Base-by-base conservation (phyloP, 805 yeast species). In the Monosporozyma aerobia region DNA sequence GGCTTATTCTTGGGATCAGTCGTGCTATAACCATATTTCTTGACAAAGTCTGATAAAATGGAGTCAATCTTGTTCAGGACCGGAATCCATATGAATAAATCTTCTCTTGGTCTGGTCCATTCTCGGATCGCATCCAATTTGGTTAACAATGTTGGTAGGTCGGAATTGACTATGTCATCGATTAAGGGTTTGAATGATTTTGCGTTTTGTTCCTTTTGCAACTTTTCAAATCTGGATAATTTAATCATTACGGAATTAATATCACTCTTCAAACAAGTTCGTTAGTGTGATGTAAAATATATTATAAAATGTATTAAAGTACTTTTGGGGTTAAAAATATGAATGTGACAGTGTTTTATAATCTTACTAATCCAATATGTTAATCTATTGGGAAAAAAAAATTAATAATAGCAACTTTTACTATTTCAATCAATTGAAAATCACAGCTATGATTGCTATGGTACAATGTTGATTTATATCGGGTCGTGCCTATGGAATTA, bases 21-120 rank as follows among this genome's bases (percentile, higher is more conserved):
- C 5, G 63, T 54, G 10, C 56, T 54, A 49, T 68, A 66, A 2
- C 57, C 51, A 60, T 87, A 85, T 55, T 79, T 79, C 7, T 69
- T 69, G 14, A 85, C 77, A 23, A 77, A 70, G 3, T 61, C 59
- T 50, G 81, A 85, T 51, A 87, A 70, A 6, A 87, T 75, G 11
- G 73, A 76, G 63, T 90, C 97, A 62, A 90, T 80, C 59, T 83
- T 74, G 65, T 89, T 85, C 59, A 92, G 72, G 1, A 87, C 80
- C 0, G 84, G 77, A 30, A 87, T 78, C 94, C 96, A 90, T 54
- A 82, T 83, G 55, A 77, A 77, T 35, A 92, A 68, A 59, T 87
- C 85, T 39, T 85, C 87, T 55, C 81, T 73, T 8, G 88, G 83
- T 25, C 82, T 70, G 32, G 77, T 77, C 89, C 89, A 83, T 16